phyloP scores from a whole-genome alignment of 805 yeast species.

The Clavispora santaluciae region DNA sequence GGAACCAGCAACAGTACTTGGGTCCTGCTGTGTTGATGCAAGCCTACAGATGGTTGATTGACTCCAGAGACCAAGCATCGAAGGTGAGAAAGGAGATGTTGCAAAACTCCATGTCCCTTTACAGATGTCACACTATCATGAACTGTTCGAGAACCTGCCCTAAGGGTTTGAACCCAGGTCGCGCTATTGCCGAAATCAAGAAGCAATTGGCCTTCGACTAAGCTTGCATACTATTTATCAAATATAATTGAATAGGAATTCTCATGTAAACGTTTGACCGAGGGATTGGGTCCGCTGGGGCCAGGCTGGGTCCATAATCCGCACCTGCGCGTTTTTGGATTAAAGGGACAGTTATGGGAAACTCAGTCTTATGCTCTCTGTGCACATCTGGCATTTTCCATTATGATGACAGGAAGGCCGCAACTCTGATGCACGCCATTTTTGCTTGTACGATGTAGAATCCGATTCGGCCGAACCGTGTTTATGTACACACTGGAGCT shows the following conservation, averaged over 20 bases:
- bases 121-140: constrained; percentile 99
- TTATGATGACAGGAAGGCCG: no score
- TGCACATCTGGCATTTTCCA: no score
- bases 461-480: no score
- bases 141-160: constrained; percentile 98
- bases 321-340: no score
- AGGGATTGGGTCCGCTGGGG: no score
- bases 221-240: constrained; percentile 10
- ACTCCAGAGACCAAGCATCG: constrained; percentile 92
- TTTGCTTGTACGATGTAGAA: no score
- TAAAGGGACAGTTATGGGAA: no score
- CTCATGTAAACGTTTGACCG: background rate
- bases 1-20: constrained; percentile 98
- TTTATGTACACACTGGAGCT: no score
- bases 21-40: constrained; percentile 99
- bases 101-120: constrained; percentile 94
- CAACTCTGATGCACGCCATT: no score
- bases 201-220: constrained; percentile 81
- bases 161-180: constrained; percentile 96
- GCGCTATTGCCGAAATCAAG: constrained; percentile 95
- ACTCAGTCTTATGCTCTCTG: no score
- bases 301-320: no score
- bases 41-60: constrained; percentile 98
- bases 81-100: constrained; percentile 77
- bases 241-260: background rate